Base-by-base conservation (phyloP, 208 protist species). In the Leishmania guyanensis region DNA sequence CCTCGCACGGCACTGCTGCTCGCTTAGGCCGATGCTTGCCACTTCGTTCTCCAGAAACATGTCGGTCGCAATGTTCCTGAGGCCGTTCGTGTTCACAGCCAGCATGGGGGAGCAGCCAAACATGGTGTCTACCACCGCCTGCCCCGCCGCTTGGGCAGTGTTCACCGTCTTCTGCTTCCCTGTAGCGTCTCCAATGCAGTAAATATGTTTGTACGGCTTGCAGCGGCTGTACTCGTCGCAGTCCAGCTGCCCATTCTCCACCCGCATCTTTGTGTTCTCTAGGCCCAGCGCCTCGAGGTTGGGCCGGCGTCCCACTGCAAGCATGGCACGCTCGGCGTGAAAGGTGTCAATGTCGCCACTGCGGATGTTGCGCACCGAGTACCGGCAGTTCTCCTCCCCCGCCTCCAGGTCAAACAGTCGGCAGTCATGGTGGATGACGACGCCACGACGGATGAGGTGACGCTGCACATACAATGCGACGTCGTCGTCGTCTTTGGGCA, bases 31-130 rank as follows among this genome's bases (percentile, higher is more conserved):
- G 43, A 95, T 89, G 60, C 81, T 72, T 22, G 90, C 92, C 22
- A 95, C 84, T 78, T 93, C 92, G 54, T 88, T 84, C 68, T 91
- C 89, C 36, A 95, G 77, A 79, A 93, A 95, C 78, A 92, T 83
- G 33, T 86, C 78, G 26, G 81, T 90, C 12, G 86, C 81, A 33
- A 94, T 70, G 77, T 93, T 92, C 48, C 80, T 84, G 39, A 89
- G 76, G 3, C 29, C 29, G 0, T 78, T 50, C 33, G 76, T 71
- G 76, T 84, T 83, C 8, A 89, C 77, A 0, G 84, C 78, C 51
- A 68, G 73, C 77, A 36, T 66, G 2, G 66, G 82, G 50, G 87
- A 79, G 58, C 76, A 82, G 73, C 88, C 89, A 68, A 88, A 95
- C 82, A 95, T 94, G 65, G 89, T 89, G 33, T 95, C 83, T 68